These are phyloP conservation scores for Fermentozyma sake DNA, from an alignment of 1,139 yeast genomes.

Conservation along the genomic window DNA sequence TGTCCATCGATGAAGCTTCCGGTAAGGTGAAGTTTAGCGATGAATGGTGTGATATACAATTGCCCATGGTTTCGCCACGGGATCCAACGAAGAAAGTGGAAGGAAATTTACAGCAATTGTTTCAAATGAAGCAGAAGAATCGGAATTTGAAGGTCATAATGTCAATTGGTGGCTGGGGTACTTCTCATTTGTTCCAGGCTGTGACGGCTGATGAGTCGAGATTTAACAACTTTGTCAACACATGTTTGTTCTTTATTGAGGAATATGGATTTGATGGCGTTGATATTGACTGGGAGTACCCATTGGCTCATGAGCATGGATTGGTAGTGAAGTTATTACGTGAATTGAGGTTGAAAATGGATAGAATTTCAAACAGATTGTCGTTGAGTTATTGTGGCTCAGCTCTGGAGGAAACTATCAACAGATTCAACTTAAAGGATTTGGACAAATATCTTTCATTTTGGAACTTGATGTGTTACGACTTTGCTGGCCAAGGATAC, in stretches of 20 bases:
- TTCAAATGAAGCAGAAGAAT: slow-evolving; percentile 42
- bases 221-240: slow-evolving; percentile 44
- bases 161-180: slow-evolving; percentile 91
- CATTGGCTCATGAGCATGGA: slow-evolving; percentile 46
- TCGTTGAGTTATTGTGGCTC: slow-evolving; percentile 75
- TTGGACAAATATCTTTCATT: slow-evolving; percentile 58
- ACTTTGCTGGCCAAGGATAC: slow-evolving; percentile 74
- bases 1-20: slow-evolving; percentile 48
- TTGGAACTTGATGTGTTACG: slow-evolving; percentile 92
- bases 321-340: slow-evolving; percentile 43
- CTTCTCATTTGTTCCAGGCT: slow-evolving; percentile 46
- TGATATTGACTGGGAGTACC: slow-evolving; percentile 95
- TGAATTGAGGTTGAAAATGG: slow-evolving; percentile 38
- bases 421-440: slow-evolving; percentile 37
- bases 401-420: slow-evolving; percentile 48
- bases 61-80: slow-evolving; percentile 29
- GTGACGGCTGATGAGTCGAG: slow-evolving; percentile 36
- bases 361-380: slow-evolving; percentile 18
- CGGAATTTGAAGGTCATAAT: slow-evolving; percentile 56
- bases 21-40: slow-evolving; percentile 59
- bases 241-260: slow-evolving; percentile 45
- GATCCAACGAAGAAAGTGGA: slow-evolving; percentile 14
- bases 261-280: slow-evolving; percentile 79
- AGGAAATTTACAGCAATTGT: slow-evolving; percentile 59
- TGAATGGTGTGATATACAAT: slow-evolving; percentile 61